Evolutionary conservation across 2,329 filamentous ascomycete genomes (phyloP), one percentile per base, ranked within the genome.

Genomic region (Fusarium sublunatum): DNA sequence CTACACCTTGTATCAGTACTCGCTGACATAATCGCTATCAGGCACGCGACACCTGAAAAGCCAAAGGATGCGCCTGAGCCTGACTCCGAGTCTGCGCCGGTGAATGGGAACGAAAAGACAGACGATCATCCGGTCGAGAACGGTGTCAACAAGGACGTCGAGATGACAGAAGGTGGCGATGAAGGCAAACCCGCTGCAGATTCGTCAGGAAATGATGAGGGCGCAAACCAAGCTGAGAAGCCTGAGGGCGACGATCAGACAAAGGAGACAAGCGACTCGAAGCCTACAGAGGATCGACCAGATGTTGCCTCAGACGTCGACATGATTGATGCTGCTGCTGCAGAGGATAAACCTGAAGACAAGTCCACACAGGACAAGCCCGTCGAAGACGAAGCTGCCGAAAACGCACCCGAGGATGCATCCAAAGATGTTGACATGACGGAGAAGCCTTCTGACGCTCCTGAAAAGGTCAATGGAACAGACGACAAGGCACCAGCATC

Each of bases 371-470:
- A 59, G 19, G 52, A 59, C 9, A 40, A 47, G 34, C 39, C 59
- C 15, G 39, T 43, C 19, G 52, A 46, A 32, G 31, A 59, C 9
- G 36, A 47, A 31, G 36, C 59, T 13, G 39, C 45, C 19, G 52
- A 46, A 32, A 26, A 61, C 9, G 24, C 62, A 3, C 41, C 40
- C n/a, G 32, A 49, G 11, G 46, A 53, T 48, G 45, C 62, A 44
- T 34, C 47, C 32, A 64, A 66, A 26, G 73, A 75, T 26, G 55
- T 65, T 12, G 69, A 70, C 29, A 74, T 73, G 70, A 48, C 55
- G 3, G 72, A 74, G 13, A 61, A 67, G 29, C 57, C 69, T 34
- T 31, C 45, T 7, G 57, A 65, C 22, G 61, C 32, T 8, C 26
- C 55, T 25, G 52, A 58, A 41, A 65, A 64, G 39, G 45, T 48